Conservation (phyloP, 2,329 filamentous ascomycete species). For the Xylariaceae sp. region DNA sequence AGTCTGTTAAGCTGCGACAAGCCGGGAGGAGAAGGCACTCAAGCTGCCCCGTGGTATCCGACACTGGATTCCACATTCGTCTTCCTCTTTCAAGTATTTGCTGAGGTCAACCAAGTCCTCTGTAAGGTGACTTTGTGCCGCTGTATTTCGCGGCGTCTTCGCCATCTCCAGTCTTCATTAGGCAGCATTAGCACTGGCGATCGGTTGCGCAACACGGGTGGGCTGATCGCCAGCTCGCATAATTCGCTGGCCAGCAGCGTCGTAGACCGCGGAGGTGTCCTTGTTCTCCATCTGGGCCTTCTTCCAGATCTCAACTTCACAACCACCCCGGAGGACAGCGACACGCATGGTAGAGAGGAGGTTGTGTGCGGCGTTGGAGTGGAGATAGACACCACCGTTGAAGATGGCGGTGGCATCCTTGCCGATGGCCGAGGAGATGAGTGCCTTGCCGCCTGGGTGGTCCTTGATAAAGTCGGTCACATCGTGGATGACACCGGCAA, state of each 20-base stretch:
- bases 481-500: slow-evolving; percentile 60
- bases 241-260: slow-evolving; percentile 61
- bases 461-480: slow-evolving; percentile 60
- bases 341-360: slow-evolving; percentile 60
- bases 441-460: slow-evolving; percentile 59
- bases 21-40: background rate
- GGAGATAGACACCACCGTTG: slow-evolving; percentile 61
- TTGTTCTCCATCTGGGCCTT: slow-evolving; percentile 60
- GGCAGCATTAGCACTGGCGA: slow-evolving; percentile 65
- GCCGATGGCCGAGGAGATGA: slow-evolving; percentile 57
- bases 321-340: slow-evolving; percentile 58
- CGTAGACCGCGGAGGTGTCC: slow-evolving; percentile 59
- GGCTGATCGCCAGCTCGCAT: slow-evolving; percentile 68
- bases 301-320: slow-evolving; percentile 65
- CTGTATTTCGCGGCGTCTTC: background rate
- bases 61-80: no score
- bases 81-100: no score
- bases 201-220: slow-evolving; percentile 65
- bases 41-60: background rate
- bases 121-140: background rate
- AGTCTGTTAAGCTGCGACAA: background rate
- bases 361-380: slow-evolving; percentile 62
- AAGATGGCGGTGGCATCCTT: slow-evolving; percentile 64
- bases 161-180: slow-evolving; percentile 22
- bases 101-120: no score